Percentiles rank a stretch among this genome's conserved stretches.
Evolutionary conservation across 257 asterid species (phyloP).

Genomic region (Jaltomata sinuosa): DNA sequence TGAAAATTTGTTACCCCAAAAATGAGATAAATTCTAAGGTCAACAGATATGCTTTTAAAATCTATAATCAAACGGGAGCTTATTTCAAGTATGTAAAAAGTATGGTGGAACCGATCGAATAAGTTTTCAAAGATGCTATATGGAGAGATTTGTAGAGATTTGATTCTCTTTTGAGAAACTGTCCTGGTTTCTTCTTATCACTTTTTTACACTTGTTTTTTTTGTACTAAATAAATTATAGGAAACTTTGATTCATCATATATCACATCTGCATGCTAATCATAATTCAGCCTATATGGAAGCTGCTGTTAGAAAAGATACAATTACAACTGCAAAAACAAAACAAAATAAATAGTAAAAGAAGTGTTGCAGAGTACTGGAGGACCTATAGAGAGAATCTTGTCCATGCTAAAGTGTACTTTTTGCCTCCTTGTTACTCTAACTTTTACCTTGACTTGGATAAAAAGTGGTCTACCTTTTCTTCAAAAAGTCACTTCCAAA

Average conservation of each 20-base stretch:
- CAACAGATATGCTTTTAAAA: too few species aligned
- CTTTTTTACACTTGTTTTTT: not conserved
- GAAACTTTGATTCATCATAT: not conserved
- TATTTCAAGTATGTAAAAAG: not conserved
- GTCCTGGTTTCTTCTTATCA: not conserved
- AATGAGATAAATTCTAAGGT: not conserved
- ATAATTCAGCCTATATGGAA: not conserved
- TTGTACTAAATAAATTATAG: not conserved
- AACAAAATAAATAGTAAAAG: not conserved
- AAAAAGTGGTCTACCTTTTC: not conserved
- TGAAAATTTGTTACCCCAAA: too few species aligned
- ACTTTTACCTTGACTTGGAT: not conserved
- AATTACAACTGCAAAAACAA: not conserved
- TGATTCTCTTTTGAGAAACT: not conserved
- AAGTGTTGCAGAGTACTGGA: not conserved
- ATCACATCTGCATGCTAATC: not conserved
- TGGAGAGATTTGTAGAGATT: not conserved
- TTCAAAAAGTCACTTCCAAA: not conserved
- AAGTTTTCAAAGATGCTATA: not conserved
- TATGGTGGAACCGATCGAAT: not conserved
- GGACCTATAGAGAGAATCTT: too few species aligned
- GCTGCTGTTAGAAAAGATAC: not conserved
- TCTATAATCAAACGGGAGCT: not conserved
- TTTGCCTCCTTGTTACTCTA: slow-evolving; percentile 2
- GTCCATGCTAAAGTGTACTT: slow-evolving; percentile 1